Conservation (phyloP, 78 protist species). For the Dictyostelium intermedium region DNA sequence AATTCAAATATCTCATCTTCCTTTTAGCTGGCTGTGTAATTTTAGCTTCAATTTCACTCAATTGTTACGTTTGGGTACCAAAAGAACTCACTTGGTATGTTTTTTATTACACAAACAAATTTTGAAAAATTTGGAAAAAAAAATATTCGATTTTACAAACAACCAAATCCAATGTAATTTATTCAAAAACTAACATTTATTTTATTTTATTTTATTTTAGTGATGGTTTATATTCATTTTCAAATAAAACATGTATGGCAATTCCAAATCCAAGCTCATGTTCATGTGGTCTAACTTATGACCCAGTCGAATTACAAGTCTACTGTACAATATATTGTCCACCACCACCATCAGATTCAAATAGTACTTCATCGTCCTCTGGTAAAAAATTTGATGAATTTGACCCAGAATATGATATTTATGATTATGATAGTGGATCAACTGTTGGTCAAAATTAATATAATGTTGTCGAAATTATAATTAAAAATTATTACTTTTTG, state of each 20-base stretch:
- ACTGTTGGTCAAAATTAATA: neutral
- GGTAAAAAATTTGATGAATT: neutral
- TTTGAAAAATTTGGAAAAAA: too few relatives aligned
- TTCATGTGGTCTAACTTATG: neutral
- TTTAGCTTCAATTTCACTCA: slow-evolving; percentile 19
- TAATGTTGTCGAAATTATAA: neutral
- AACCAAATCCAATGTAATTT: too few relatives aligned
- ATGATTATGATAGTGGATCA: neutral
- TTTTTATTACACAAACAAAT: neutral
- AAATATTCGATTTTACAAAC: too few relatives aligned
- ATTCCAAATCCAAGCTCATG: neutral
- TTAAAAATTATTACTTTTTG: too few relatives aligned
- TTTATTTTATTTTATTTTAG: neutral
- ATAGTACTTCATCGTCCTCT: neutral
- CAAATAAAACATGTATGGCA: neutral
- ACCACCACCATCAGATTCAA: neutral
- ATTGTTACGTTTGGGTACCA: slow-evolving; percentile 58
- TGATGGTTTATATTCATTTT: neutral
- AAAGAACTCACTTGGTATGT: neutral
- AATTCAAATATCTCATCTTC: slow-evolving; percentile 36
- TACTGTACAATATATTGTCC: neutral
- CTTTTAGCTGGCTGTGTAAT: slow-evolving; percentile 11
- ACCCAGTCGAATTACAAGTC: neutral
- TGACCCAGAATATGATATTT: neutral
- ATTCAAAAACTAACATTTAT: neutral